A percentile compares a stretch with the other conserved stretches of the same genome.
phyloP scores from a whole-genome alignment of 2,329 filamentous ascomycete species.

The Colletotrichum nymphaeae region DNA sequence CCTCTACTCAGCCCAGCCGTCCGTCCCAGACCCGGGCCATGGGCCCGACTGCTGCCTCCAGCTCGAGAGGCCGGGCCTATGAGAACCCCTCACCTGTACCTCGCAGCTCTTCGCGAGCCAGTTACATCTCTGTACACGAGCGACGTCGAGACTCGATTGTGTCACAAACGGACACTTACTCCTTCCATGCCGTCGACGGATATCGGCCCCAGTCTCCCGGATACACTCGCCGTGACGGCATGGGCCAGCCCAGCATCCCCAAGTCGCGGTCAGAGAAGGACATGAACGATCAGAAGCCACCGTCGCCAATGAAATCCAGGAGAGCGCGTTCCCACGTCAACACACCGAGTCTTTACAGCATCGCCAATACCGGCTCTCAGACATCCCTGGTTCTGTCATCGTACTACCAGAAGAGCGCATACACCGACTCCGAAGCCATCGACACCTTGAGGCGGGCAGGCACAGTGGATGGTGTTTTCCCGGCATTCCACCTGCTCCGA shows the following conservation, averaged over 20 bases:
- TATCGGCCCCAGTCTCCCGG: slow-evolving; percentile 58
- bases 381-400: slow-evolving; percentile 64
- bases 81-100: slow-evolving; percentile 42
- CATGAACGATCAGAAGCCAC: slow-evolving; percentile 37
- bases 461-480: slow-evolving; percentile 68
- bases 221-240: slow-evolving; percentile 43
- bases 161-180: slow-evolving; percentile 67
- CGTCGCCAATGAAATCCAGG: slow-evolving; percentile 37
- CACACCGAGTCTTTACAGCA: slow-evolving; percentile 69
- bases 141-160: slow-evolving; percentile 64
- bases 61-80: slow-evolving; percentile 30
- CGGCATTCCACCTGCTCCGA: slow-evolving; percentile 66
- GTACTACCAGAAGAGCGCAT: slow-evolving; percentile 60
- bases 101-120: slow-evolving; percentile 57
- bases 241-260: slow-evolving; percentile 43
- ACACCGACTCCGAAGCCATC: slow-evolving; percentile 60
- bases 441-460: slow-evolving; percentile 63
- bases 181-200: slow-evolving; percentile 59
- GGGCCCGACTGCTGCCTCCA: slow-evolving; percentile 34
- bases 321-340: slow-evolving; percentile 48
- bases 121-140: slow-evolving; percentile 63
- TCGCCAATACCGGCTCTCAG: slow-evolving; percentile 67
- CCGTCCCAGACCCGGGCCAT: slow-evolving; percentile 26
- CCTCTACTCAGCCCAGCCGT: slow-evolving; percentile 12
- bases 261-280: slow-evolving; percentile 49